These are phyloP conservation scores for Fragaria ananassa DNA, from an alignment of 306 rosid species.

Conservation along the genomic window DNA sequence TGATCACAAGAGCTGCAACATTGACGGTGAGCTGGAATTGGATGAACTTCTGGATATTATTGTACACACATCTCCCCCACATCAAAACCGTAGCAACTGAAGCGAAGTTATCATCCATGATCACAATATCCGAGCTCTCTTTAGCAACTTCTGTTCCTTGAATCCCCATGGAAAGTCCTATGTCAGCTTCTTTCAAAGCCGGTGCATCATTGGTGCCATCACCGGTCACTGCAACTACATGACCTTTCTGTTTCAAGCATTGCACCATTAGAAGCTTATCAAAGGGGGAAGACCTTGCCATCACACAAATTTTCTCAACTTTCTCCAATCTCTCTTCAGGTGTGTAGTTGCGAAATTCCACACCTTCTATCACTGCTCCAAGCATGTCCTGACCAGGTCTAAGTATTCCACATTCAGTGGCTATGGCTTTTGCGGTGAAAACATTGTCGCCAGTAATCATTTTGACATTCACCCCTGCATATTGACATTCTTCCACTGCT, in stretches of 20 bases:
- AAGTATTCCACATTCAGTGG: slow-evolving; percentile 41
- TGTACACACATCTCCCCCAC: slow-evolving; percentile 46
- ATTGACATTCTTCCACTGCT: slow-evolving; percentile 32
- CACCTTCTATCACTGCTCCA: slow-evolving; percentile 39
- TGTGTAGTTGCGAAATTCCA: slow-evolving; percentile 30
- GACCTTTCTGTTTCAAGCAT: slow-evolving; percentile 38
- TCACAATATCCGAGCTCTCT: slow-evolving; percentile 33
- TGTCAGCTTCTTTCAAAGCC: slow-evolving; percentile 32
- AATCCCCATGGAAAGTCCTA: slow-evolving; percentile 42
- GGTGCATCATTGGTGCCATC: slow-evolving; percentile 39
- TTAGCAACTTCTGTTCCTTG: slow-evolving; percentile 38
- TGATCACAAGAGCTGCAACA: slow-evolving; percentile 31
- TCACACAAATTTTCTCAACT: slow-evolving; percentile 33
- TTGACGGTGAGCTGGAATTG: slow-evolving; percentile 44
- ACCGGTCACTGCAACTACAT: slow-evolving; percentile 39
- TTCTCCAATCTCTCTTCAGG: slow-evolving; percentile 30
- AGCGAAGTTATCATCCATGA: slow-evolving; percentile 39
- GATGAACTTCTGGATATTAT: slow-evolving; percentile 41
- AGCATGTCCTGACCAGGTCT: background rate
- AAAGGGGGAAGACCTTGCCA: slow-evolving; percentile 39
- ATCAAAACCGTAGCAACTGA: slow-evolving; percentile 28
- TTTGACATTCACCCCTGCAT: slow-evolving; percentile 34
- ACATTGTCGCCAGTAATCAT: slow-evolving; percentile 44
- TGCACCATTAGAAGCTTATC: slow-evolving; percentile 38
- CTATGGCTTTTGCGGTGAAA: slow-evolving; percentile 38